Evolutionary conservation across 2,329 filamentous ascomycete species (phyloP), one percentile per base, ranked within the genome.

Genomic region (Apiospora pterosperma): DNA sequence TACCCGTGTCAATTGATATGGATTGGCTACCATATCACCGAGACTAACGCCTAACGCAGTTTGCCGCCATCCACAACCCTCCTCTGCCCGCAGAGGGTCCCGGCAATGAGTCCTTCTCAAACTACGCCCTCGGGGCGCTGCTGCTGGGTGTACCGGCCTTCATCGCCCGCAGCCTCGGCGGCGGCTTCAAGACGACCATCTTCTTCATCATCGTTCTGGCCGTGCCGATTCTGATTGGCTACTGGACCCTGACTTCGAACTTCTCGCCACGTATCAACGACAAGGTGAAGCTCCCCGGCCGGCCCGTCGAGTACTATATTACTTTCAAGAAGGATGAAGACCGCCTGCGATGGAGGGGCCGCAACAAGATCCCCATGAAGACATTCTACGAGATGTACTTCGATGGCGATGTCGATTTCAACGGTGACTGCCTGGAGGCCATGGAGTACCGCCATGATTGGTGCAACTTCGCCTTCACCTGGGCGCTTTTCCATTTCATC

Each of bases 361-460:
- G 84, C 78, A 90, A 85, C 81, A 93, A 91, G 82, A 92, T 95
- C 66, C 89, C 92, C 63, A 92, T 95, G 84, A 90, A 97, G 83
- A 96, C 93, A 25, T 98, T 98, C 84, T 90, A 96, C 77, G 94
- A 97, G 81, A 97, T 95, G 91, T 98, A 97, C 85, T 97, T 98
- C 79, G 91, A 96, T 75, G 93, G 92, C 65, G 89, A 97, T 65
- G 93, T 97, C 68, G 93, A 97, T 72, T 95, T 97, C 85, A 98
- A 97, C 79, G 94, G 93, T 65, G 96, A 98, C 79, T 88, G 85
- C 73, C 85, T 98, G 68, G 95, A 98, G 76, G 84, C 92, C 59
- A 81, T 98, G 79, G 96, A 98, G 81, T 96, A 96, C 83, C 87
- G 96, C 74, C 95, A 98, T 77, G 96, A 99, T 79, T 98, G 96